These are phyloP conservation scores for Wallacemonas sp. DNA, from an alignment of 208 protist species.

Conservation along the genomic window DNA sequence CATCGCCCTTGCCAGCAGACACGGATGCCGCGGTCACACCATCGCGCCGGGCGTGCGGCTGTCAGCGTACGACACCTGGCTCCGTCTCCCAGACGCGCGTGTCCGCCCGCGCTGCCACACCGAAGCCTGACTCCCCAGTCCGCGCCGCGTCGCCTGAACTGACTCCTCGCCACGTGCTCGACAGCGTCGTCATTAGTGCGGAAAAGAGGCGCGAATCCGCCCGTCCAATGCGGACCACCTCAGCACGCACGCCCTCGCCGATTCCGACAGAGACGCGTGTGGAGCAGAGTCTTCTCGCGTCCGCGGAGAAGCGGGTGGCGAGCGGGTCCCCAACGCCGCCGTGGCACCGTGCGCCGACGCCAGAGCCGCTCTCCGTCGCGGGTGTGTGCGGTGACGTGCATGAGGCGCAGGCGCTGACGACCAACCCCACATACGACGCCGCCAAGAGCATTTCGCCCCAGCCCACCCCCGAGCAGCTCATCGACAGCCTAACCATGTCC, in stretches of 20 bases:
- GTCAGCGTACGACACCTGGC: conserved; percentile 22
- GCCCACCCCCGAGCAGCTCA: conserved; percentile 24
- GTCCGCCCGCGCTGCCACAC: conserved; percentile 21
- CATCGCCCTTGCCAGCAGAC: neutral
- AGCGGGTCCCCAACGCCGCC: conserved; percentile 20
- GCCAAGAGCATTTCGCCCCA: conserved; percentile 29
- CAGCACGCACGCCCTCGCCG: conserved; percentile 31
- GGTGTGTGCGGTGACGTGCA: neutral
- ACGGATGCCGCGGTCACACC: neutral
- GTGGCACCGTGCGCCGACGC: conserved; percentile 10
- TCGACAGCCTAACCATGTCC: conserved; percentile 32
- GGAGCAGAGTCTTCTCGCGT: conserved; percentile 33
- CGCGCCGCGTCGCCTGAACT: conserved; percentile 38
- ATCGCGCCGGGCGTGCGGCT: conserved; percentile 14
- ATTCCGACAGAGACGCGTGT: conserved; percentile 28
- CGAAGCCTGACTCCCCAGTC: neutral
- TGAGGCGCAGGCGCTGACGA: neutral
- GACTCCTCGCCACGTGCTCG: conserved; percentile 42
- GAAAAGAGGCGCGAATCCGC: conserved; percentile 23
- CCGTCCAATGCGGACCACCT: neutral
- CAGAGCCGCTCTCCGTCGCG: neutral
- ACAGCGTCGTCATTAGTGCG: conserved; percentile 26
- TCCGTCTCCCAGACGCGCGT: conserved; percentile 9
- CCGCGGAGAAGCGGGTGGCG: conserved; percentile 22
- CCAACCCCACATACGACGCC: neutral